These are phyloP conservation scores for Pachyrhizus erosus DNA, from an alignment of 306 rosid species.

Conservation along the genomic window DNA sequence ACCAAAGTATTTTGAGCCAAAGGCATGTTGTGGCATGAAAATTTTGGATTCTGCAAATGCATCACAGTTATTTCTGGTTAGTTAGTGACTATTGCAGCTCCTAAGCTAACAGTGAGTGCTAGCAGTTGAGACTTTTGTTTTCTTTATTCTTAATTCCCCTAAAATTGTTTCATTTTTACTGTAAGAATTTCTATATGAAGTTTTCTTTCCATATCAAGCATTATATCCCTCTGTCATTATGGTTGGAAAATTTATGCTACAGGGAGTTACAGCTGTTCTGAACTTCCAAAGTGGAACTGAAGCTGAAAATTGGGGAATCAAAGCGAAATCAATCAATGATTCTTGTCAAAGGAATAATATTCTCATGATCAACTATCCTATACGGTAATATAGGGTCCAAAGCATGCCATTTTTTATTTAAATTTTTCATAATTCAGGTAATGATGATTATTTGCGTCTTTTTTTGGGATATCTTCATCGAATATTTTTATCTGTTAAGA, in stretches of 20 bases:
- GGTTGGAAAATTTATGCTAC: conserved; percentile 47
- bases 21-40: conserved; percentile 8
- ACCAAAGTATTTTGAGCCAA: conserved; percentile 19
- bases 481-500: not conserved
- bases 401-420: conserved; percentile 15
- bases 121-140: conserved; percentile 5
- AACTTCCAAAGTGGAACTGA: conserved; percentile 89
- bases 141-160: not conserved
- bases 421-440: not conserved
- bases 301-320: conserved; percentile 95
- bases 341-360: conserved; percentile 76
- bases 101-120: not conserved
- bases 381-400: conserved; percentile 66
- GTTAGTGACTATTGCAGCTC: conserved; percentile 18
- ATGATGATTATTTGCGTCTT: not conserved
- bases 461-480: conserved; percentile 10
- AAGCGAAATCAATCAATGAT: conserved; percentile 70
- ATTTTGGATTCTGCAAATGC: conserved; percentile 13
- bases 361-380: conserved; percentile 89
- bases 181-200: not conserved
- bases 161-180: conserved; percentile 17
- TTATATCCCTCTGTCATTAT: conserved; percentile 35
- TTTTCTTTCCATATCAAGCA: conserved; percentile 38
- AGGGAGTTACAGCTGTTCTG: conserved; percentile 93
- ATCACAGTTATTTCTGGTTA: not conserved